Conservation (phyloP, 306 rosid species). For the Calophaca sinica region DNA sequence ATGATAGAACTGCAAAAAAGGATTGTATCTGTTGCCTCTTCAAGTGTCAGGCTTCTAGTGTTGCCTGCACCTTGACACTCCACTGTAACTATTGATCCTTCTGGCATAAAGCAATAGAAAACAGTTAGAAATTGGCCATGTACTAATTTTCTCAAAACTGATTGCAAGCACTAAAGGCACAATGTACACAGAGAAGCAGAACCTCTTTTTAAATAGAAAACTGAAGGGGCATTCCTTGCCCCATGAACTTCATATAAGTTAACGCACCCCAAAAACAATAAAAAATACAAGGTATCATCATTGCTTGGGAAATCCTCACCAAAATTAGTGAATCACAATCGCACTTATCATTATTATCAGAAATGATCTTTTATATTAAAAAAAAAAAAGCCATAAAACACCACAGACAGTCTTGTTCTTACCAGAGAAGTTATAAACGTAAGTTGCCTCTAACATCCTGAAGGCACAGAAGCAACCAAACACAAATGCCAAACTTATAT, state of each 20-base stretch:
- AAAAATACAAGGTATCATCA: not conserved
- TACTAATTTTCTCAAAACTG: constrained; percentile 28
- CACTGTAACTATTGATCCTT: constrained; percentile 78
- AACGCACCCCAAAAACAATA: not conserved
- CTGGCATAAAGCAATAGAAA: constrained; percentile 52
- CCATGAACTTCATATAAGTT: constrained; percentile 15
- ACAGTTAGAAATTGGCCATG: constrained; percentile 45
- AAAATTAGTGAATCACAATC: not conserved
- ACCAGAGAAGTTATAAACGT: not conserved
- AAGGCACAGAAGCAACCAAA: not conserved
- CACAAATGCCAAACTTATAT: constrained; percentile 18
- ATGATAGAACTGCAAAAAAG: constrained; percentile 95
- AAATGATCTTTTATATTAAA: not conserved
- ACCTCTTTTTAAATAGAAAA: constrained; percentile 4
- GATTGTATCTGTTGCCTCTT: constrained; percentile 93
- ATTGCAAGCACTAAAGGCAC: constrained; percentile 3
- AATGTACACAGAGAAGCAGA: not conserved
- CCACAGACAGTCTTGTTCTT: constrained; percentile 10
- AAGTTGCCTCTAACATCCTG: not conserved
- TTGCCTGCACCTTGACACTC: constrained; percentile 70
- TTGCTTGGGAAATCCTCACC: constrained; percentile 6
- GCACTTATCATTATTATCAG: not conserved
- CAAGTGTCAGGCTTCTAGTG: constrained; percentile 85
- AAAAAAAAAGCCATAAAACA: constrained; percentile 27
- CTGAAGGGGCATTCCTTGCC: not conserved